Evolutionary conservation across 495 filamentous ascomycete genomes (phyloP).

Genomic region (Lasiosphaeriaceae sp.): DNA sequence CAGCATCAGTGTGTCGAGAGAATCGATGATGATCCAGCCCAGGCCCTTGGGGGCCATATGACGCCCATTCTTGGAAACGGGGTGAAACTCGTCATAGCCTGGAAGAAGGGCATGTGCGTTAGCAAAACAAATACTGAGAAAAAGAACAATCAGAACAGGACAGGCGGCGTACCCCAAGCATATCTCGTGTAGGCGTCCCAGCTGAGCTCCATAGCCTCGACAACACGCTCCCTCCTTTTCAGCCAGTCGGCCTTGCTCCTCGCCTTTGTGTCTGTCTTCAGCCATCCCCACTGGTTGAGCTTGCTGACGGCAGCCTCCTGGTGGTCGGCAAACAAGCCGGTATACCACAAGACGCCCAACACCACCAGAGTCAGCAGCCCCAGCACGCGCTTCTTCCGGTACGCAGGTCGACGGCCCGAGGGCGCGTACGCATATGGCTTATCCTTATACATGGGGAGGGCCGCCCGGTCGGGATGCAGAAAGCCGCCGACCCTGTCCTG

Average conservation of each 20-base stretch:
- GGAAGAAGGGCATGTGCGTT: neutral
- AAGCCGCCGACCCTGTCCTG: constrained; percentile 41
- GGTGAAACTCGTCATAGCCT: constrained; percentile 86
- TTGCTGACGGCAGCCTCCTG: constrained; percentile 27
- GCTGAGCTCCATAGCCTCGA: constrained; percentile 81
- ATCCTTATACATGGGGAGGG: constrained; percentile 96
- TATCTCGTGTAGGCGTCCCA: constrained; percentile 91
- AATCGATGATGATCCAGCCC: constrained; percentile 98
- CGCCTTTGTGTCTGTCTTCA: constrained; percentile 28
- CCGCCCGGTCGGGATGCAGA: constrained; percentile 49
- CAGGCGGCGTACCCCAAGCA: constrained; percentile 74
- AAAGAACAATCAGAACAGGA: neutral
- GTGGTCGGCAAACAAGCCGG: constrained; percentile 47
- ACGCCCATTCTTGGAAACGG: constrained; percentile 69
- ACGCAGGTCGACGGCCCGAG: constrained; percentile 43
- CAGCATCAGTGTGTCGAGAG: constrained; percentile 92
- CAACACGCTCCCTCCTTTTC: constrained; percentile 75
- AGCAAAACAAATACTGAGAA: too few relatives aligned
- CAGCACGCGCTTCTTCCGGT: constrained; percentile 52
- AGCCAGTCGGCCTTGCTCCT: constrained; percentile 61
- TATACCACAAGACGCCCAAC: constrained; percentile 52
- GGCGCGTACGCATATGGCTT: constrained; percentile 77
- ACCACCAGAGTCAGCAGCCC: constrained; percentile 48
- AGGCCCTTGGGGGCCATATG: constrained; percentile 81
- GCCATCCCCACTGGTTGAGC: constrained; percentile 41